Evolutionary conservation across 345 rosid genomes (phyloP).

Genomic region (Eucalyptus tenuipes): DNA sequence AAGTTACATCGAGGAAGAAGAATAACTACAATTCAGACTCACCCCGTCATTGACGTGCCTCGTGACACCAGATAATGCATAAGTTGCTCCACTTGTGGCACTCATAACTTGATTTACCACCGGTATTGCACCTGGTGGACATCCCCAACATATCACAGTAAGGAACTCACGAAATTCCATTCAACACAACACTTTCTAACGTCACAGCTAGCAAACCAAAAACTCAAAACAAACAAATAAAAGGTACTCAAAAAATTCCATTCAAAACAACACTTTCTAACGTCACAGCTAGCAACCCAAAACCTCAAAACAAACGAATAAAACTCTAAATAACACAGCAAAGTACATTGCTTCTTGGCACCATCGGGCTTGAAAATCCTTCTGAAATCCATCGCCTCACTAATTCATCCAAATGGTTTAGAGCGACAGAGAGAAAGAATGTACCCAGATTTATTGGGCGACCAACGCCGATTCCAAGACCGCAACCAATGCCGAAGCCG

Average conservation of each 20-base stretch:
- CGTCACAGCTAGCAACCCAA: background rate
- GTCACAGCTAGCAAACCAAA: background rate
- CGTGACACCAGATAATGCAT: slow-evolving; percentile 73
- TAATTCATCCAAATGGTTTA: background rate
- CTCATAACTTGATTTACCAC: slow-evolving; percentile 71
- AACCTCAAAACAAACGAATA: background rate
- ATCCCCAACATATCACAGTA: background rate
- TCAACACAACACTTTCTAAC: background rate
- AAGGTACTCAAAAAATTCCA: background rate
- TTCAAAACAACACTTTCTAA: background rate
- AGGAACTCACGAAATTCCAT: background rate
- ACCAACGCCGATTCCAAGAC: slow-evolving; percentile 85
- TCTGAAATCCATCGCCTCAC: background rate
- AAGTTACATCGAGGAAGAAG: background rate
- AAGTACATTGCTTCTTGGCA: slow-evolving; percentile 10
- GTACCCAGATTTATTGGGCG: slow-evolving; percentile 71
- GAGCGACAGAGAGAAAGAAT: background rate
- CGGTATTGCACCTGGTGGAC: slow-evolving; percentile 58
- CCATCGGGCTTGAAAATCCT: slow-evolving; percentile 10
- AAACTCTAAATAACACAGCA: background rate
- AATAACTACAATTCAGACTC: slow-evolving; percentile 7
- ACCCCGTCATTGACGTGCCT: slow-evolving; percentile 66
- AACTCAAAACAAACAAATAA: background rate
- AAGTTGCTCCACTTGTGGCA: slow-evolving; percentile 93
- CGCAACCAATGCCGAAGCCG: slow-evolving; percentile 94